These are phyloP conservation scores for Hysterangium stoloniferum DNA, from an alignment of 768 basidiomycete species.

Conservation along the genomic window DNA sequence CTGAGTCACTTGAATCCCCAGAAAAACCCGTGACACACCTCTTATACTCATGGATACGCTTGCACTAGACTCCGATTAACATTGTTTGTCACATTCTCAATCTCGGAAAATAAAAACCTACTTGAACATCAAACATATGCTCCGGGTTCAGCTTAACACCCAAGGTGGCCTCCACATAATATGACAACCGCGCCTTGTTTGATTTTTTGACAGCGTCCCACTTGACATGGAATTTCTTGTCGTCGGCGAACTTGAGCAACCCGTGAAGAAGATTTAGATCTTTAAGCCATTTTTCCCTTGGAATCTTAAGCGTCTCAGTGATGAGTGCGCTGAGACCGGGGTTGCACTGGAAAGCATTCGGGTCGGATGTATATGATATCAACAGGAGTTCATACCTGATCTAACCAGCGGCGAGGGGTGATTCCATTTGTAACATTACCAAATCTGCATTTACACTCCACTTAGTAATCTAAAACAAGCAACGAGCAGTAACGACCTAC, in stretches of 20 bases:
- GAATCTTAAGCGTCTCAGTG: constrained; percentile 67
- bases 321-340: constrained; percentile 80
- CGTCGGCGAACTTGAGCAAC: constrained; percentile 63
- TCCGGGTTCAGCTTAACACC: constrained; percentile 65
- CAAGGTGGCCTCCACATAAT: constrained; percentile 62
- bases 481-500: constrained; percentile 25
- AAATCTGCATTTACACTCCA: constrained; percentile 38
- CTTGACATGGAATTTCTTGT: constrained; percentile 64
- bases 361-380: background rate
- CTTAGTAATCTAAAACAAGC: background rate
- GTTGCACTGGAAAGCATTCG: constrained; percentile 57
- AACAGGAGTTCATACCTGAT: constrained; percentile 40
- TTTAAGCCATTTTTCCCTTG: constrained; percentile 78
- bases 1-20: background rate
- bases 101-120: constrained; percentile 29
- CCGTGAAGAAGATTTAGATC: constrained; percentile 71
- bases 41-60: constrained; percentile 91
- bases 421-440: constrained; percentile 93
- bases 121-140: constrained; percentile 89
- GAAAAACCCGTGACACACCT: constrained; percentile 27
- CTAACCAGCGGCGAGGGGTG: constrained; percentile 90
- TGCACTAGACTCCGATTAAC: constrained; percentile 22
- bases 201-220: constrained; percentile 83
- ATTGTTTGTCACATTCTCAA: background rate
- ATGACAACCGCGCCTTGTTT: constrained; percentile 86